phyloP scores from a whole-genome alignment of 163 green algal genomes.

The Coccomyxa subellipsoidea region DNA sequence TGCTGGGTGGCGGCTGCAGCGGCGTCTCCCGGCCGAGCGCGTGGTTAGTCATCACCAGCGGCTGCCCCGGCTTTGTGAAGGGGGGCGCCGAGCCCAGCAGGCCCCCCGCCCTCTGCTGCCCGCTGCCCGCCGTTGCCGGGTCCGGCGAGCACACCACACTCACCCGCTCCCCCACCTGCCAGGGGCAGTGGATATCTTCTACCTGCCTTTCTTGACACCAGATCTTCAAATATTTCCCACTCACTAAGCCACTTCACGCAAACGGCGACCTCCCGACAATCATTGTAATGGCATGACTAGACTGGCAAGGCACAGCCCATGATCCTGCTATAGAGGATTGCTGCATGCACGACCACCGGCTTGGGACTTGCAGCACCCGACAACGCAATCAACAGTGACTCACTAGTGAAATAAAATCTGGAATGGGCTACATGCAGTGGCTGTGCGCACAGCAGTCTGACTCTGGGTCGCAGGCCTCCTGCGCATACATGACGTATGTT shows the following conservation, averaged over 20 bases:
- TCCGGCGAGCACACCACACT: conserved; percentile 68
- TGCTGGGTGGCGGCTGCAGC: conserved; percentile 48
- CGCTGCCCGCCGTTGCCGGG: conserved; percentile 8
- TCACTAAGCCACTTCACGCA: too few relatives aligned
- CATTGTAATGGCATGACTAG: background rate
- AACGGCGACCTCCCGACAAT: background rate
- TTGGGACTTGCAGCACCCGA: too few relatives aligned
- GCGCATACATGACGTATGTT: too few relatives aligned
- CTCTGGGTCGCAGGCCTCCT: too few relatives aligned
- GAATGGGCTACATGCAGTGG: too few relatives aligned
- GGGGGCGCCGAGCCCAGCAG: conserved; percentile 61
- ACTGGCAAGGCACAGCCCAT: too few relatives aligned
- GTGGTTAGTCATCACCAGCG: conserved; percentile 75
- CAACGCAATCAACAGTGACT: too few relatives aligned
- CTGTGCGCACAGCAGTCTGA: too few relatives aligned
- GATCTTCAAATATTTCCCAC: too few relatives aligned
- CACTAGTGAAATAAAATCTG: too few relatives aligned
- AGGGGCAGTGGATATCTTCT: background rate
- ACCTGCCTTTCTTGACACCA: background rate
- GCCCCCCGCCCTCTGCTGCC: conserved; percentile 8
- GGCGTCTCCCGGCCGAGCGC: conserved; percentile 37
- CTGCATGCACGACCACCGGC: background rate
- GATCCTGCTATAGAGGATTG: too few relatives aligned
- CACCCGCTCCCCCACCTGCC: conserved; percentile 56
- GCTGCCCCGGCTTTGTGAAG: conserved; percentile 65